These are phyloP conservation scores for Delphinella strobiligena DNA, from an alignment of 2,329 filamentous ascomycete species.

Conservation along the genomic window DNA sequence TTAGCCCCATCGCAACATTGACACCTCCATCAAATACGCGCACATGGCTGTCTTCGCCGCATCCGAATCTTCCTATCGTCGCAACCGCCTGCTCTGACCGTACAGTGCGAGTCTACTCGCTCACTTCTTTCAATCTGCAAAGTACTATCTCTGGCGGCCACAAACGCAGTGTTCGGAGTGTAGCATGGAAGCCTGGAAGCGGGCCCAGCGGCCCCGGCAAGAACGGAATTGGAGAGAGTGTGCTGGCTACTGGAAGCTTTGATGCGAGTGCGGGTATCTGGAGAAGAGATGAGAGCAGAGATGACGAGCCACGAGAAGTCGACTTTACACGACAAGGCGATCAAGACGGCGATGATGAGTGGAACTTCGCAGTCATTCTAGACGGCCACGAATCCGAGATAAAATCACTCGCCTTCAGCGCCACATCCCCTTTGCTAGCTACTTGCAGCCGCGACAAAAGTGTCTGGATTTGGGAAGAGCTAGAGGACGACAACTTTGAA, in stretches of 20 bases:
- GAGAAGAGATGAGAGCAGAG: conserved; percentile 53
- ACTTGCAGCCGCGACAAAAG: conserved; percentile 88
- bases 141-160: conserved; percentile 77
- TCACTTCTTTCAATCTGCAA: conserved; percentile 67
- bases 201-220: conserved; percentile 5
- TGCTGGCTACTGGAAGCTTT: conserved; percentile 85
- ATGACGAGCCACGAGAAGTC: conserved; percentile 12
- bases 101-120: conserved; percentile 78
- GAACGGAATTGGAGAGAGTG: conserved; percentile 48
- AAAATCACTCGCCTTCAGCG: conserved; percentile 64
- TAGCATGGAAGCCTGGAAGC: conserved; percentile 70
- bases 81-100: conserved; percentile 82
- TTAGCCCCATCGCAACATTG: conserved; percentile 39
- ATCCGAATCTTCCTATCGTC: conserved; percentile 76
- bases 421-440: conserved; percentile 66
- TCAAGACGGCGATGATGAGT: conserved; percentile 61
- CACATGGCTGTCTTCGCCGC: conserved; percentile 75
- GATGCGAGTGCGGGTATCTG: conserved; percentile 72
- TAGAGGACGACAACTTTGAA: conserved; percentile 92
- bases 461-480: conserved; percentile 98
- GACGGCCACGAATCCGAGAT: conserved; percentile 95
- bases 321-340: conserved; percentile 25
- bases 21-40: conserved; percentile 45
- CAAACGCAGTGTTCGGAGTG: conserved; percentile 73
- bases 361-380: conserved; percentile 82